Evolutionary conservation across 768 basidiomycete species (phyloP).

Genomic region (Grammothele lineata): DNA sequence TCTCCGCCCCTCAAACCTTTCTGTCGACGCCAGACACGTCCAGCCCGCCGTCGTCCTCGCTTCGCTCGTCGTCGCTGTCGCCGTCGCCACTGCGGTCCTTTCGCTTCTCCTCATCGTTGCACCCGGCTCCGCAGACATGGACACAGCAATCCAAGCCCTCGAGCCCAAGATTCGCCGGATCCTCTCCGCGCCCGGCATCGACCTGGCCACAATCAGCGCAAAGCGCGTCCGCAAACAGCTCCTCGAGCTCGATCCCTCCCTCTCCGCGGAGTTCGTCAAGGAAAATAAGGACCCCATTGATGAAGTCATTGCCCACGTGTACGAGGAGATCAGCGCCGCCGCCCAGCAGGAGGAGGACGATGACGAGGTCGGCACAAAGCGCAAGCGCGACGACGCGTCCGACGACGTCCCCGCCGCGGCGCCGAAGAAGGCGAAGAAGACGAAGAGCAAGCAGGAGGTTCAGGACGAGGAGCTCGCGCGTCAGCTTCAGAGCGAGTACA

Average conservation of each 20-base stretch:
- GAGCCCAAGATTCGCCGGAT: conserved; percentile 63
- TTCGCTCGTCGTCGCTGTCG: no score
- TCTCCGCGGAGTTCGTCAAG: conserved; percentile 60
- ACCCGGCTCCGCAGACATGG: no score
- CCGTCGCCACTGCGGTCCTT: no score
- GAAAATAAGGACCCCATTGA: conserved; percentile 68
- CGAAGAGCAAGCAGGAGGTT: conserved; percentile 22
- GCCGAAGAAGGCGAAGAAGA: conserved; percentile 20
- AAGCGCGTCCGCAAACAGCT: conserved; percentile 84
- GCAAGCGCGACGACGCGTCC: conserved; percentile 20
- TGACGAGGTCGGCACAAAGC: conserved; percentile 18
- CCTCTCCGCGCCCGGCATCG: conserved; percentile 70
- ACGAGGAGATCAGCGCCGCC: conserved; percentile 47
- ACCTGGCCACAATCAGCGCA: conserved; percentile 78
- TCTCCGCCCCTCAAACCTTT: no score
- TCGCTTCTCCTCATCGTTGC: no score
- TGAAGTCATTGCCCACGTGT: conserved; percentile 60
- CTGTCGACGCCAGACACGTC: no score
- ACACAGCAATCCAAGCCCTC: conserved; percentile 48
- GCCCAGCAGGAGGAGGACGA: conserved; percentile 13
- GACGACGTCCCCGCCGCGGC: conserved; percentile 17
- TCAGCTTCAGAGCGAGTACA: conserved; percentile 40
- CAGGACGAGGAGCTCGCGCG: conserved; percentile 42
- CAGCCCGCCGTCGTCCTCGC: no score
- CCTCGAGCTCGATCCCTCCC: conserved; percentile 44